Base-by-base conservation (phyloP, 345 rosid species). In the Lepidium sativum region DNA sequence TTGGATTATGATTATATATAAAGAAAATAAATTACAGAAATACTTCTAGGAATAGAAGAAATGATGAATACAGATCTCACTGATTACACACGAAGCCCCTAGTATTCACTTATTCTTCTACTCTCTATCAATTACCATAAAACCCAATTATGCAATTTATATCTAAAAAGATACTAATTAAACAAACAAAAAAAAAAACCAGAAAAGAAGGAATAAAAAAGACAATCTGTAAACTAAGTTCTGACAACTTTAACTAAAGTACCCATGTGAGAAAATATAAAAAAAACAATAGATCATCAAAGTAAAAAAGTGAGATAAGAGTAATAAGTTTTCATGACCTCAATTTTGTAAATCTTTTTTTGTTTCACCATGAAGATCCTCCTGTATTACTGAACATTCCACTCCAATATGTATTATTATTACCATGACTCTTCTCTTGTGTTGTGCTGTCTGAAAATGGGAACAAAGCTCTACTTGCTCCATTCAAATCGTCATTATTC, bases 221-320 rank as follows among this genome's bases (percentile, higher is more conserved):
- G 76, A 57, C 55, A 50, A 23, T 72, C 67, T 61, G 68, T 58
- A 58, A 65, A 58, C 71, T 72, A 65, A 71, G 35, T 51, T 60
- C 71, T 51, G 76, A 72, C 71, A 72, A 43, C 76, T 72, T 72
- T 72, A 72, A 57, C 67, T 72, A 72, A 72, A 72, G 76, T 52
- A 51, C 50, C 71, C 76, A 72, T 72, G 76, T 72, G 76, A 72
- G 61, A 72, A 72, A 50, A n/a, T n/a, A n/a, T n/a, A n/a, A 66
- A 72, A 72, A 50, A 66, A 72, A 54, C 23, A 37, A 54, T 43
- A 55, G 66, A 72, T 65, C 76, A 65, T 65, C 54, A 65, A 65
- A 72, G 76, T 57, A 65, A 65, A 71, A 61, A 48, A 6, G 54
- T 32, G 48, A 57, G 45, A 54, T 35, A 48, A 47, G 25, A 63